Percentiles rank a stretch among this genome's conserved stretches.
These are phyloP conservation scores for Corymbia citriodora DNA, from an alignment of 441 rosid species.

Conservation along the genomic window DNA sequence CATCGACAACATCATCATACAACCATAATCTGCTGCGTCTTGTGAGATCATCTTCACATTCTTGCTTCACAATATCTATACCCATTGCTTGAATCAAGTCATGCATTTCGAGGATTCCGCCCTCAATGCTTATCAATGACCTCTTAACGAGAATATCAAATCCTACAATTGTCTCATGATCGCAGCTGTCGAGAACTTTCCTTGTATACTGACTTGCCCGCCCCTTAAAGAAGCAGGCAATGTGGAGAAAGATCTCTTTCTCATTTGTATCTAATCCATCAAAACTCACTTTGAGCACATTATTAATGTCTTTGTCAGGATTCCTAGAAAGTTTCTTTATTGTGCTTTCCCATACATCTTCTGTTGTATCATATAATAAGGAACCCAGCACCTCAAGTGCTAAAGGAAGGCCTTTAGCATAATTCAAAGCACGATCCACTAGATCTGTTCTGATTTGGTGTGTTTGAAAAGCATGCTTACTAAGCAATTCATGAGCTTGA, in stretches of 20 bases:
- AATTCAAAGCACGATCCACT: rapidly evolving
- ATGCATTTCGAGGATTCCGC: too few relatives aligned
- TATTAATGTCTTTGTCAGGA: rapidly evolving
- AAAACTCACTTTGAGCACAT: too few relatives aligned
- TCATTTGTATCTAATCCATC: too few relatives aligned
- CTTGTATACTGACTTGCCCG: rapidly evolving
- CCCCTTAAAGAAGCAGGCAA: rapidly evolving
- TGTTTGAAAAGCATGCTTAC: too few relatives aligned
- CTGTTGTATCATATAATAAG: too few relatives aligned
- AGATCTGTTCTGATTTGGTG: rapidly evolving
- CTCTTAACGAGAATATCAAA: rapidly evolving
- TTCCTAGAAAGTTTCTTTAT: rapidly evolving
- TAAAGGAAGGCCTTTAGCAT: too few relatives aligned
- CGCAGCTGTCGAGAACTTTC: rapidly evolving
- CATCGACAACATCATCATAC: rapidly evolving
- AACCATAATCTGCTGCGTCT: rapidly evolving
- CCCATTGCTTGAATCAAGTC: too few relatives aligned
- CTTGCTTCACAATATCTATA: neutral
- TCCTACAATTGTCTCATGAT: rapidly evolving
- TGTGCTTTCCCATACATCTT: rapidly evolving
- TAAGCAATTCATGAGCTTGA: too few relatives aligned
- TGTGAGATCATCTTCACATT: rapidly evolving
- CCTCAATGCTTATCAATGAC: rapidly evolving
- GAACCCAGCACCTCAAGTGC: too few relatives aligned
- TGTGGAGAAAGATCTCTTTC: too few relatives aligned